Evolutionary conservation across 1,284 basidiomycete species (phyloP).

Genomic region (Pseudozyma tsukubaensis): DNA sequence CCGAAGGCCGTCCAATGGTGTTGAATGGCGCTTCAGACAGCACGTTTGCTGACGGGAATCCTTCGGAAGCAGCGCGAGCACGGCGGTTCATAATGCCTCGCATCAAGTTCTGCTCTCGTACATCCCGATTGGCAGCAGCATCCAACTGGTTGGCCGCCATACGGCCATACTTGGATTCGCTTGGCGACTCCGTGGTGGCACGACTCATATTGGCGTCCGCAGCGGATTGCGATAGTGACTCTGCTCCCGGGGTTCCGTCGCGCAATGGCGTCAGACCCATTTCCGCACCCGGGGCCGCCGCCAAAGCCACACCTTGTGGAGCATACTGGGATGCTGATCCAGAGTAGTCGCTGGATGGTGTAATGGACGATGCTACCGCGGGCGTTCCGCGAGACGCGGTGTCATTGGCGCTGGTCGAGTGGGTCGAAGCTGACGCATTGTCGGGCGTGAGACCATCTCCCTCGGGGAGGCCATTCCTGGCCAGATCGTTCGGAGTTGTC

Average conservation of each 20-base stretch:
- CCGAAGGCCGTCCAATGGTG: conserved; percentile 1
- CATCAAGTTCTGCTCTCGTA: conserved; percentile 32
- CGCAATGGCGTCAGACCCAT: conserved; percentile 15
- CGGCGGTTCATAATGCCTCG: conserved; percentile 37
- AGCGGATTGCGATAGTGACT: conserved; percentile 3
- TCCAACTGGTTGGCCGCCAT: conserved; percentile 30
- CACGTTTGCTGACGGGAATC: conserved; percentile 24
- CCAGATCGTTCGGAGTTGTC: conserved; percentile 14
- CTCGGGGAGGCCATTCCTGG: conserved; percentile 11
- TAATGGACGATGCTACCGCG: conserved; percentile 14
- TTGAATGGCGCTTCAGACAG: conserved; percentile 21
- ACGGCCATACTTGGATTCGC: conserved; percentile 35
- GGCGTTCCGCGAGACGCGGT: conserved; percentile 22
- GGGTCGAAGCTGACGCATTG: conserved; percentile 39
- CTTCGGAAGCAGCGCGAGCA: conserved; percentile 43
- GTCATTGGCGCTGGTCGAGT: conserved; percentile 36
- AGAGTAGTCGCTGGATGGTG: conserved; percentile 25
- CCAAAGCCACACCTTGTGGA: not conserved
- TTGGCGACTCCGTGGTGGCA: conserved; percentile 39
- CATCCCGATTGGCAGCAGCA: conserved; percentile 28
- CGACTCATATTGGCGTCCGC: conserved; percentile 5
- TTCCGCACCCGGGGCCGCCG: conserved; percentile 1
- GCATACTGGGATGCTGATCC: conserved; percentile 11
- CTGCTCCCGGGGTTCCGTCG: conserved; percentile 7
- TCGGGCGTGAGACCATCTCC: conserved; percentile 20